Conservation (phyloP, 768 basidiomycete genomes). For the Lyophyllum atratum region DNA sequence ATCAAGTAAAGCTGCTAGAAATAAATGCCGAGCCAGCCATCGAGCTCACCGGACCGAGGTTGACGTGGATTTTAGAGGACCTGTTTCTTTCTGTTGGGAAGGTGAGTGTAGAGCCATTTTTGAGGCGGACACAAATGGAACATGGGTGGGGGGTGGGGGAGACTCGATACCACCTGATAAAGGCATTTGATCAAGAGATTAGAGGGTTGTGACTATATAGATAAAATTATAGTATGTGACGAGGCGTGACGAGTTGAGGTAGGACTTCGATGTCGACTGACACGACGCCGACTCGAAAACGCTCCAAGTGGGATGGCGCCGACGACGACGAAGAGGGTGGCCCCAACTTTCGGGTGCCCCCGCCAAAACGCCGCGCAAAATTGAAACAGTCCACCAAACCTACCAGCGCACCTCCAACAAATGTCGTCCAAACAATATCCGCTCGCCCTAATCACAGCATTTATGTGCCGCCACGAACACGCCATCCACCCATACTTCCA, state of each 20-base stretch:
- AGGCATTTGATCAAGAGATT: constrained; percentile 64
- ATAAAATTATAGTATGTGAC: constrained; percentile 2
- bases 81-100: constrained; percentile 73
- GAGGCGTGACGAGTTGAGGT: background rate
- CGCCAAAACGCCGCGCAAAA: constrained; percentile 59
- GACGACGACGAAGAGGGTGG: constrained; percentile 37
- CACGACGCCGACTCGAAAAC: constrained; percentile 63
- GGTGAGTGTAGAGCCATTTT: constrained; percentile 73
- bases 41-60: constrained; percentile 82
- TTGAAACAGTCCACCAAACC: constrained; percentile 32
- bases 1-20: constrained; percentile 77
- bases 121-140: constrained; percentile 24
- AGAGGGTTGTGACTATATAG: constrained; percentile 27
- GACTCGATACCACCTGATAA: constrained; percentile 54
- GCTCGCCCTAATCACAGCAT: constrained; percentile 48
- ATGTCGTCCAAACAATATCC: constrained; percentile 20
- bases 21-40: constrained; percentile 97
- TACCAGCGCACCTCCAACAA: constrained; percentile 15
- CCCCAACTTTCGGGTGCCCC: constrained; percentile 31
- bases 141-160: constrained; percentile 53
- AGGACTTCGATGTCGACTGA: constrained; percentile 30
- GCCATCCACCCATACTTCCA: constrained; percentile 78
- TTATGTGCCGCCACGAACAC: constrained; percentile 74
- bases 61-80: constrained; percentile 80
- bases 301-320: constrained; percentile 75